Conservation (phyloP, 371 early-diverging fungal species). For the Mortierella sp. region DNA sequence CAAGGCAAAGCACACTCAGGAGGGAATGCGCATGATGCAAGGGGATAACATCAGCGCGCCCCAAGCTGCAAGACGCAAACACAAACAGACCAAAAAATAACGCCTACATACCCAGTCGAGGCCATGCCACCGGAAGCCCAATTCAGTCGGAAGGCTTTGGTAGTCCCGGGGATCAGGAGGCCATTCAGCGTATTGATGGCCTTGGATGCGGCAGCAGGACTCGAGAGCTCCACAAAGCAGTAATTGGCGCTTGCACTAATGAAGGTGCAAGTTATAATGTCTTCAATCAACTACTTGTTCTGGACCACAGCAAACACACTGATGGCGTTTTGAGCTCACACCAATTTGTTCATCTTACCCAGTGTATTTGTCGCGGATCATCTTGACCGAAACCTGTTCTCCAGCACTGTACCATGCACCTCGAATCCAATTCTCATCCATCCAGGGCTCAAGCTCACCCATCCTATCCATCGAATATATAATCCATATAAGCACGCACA, state of each 20-base stretch:
- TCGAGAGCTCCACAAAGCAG: constrained; percentile 80
- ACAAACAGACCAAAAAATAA: background rate
- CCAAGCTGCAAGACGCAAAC: background rate
- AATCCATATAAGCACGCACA: background rate
- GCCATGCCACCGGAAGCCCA: constrained; percentile 84
- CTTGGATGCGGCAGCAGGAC: constrained; percentile 70
- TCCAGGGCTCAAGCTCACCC: constrained; percentile 88
- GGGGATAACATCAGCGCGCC: constrained; percentile 4
- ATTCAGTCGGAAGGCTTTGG: constrained; percentile 87
- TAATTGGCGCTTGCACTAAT: constrained; percentile 75
- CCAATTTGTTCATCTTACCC: constrained; percentile 56
- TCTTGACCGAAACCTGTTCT: constrained; percentile 82
- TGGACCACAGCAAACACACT: background rate
- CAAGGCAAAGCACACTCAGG: background rate
- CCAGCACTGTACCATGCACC: constrained; percentile 77
- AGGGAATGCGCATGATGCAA: background rate
- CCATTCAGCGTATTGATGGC: constrained; percentile 80
- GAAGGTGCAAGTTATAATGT: too few relatives aligned
- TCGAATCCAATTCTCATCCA: constrained; percentile 82
- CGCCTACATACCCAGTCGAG: constrained; percentile 17
- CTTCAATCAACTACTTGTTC: too few relatives aligned
- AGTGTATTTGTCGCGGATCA: constrained; percentile 86
- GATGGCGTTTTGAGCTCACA: too few relatives aligned
- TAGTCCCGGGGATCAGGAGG: constrained; percentile 82
- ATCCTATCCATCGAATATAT: constrained; percentile 60